phyloP scores from a whole-genome alignment of 495 filamentous ascomycete genomes.

The Beverwykella pulmonaria region DNA sequence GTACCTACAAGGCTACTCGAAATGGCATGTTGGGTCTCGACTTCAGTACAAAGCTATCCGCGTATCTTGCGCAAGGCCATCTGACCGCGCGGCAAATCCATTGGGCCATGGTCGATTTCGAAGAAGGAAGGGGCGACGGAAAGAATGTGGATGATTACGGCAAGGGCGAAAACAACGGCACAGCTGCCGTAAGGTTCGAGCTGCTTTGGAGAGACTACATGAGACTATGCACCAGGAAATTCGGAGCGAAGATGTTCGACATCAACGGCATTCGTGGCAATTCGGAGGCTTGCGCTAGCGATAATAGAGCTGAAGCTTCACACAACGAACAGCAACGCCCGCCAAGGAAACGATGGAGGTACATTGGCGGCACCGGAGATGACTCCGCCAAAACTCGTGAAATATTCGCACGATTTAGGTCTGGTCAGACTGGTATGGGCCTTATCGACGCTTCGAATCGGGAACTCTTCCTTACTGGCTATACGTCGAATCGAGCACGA shows the following conservation, averaged over 20 bases:
- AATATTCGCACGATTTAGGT: slow-evolving; percentile 50
- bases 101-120: slow-evolving; percentile 60
- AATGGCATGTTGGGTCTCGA: slow-evolving; percentile 69
- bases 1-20: slow-evolving; percentile 65
- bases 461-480: slow-evolving; percentile 70
- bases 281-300: not conserved
- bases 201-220: slow-evolving; percentile 79
- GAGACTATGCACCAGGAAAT: slow-evolving; percentile 68
- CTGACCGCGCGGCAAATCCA: slow-evolving; percentile 70
- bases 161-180: slow-evolving; percentile 66
- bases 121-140: slow-evolving; percentile 52
- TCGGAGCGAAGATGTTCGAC: slow-evolving; percentile 60
- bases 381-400: slow-evolving; percentile 25
- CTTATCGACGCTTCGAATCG: slow-evolving; percentile 72
- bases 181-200: slow-evolving; percentile 66
- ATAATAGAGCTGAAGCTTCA: not conserved
- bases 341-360: slow-evolving; percentile 40
- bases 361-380: slow-evolving; percentile 21
- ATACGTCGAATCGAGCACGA: slow-evolving; percentile 69
- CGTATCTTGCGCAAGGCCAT: slow-evolving; percentile 67
- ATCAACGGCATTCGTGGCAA: slow-evolving; percentile 57
- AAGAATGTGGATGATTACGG: slow-evolving; percentile 54
- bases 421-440: slow-evolving; percentile 67
- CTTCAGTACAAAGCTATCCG: slow-evolving; percentile 71
- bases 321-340: slow-evolving; percentile 15